phyloP scores from a whole-genome alignment of 2,329 filamentous ascomycete genomes.

The Ceratocystis lukuohia region DNA sequence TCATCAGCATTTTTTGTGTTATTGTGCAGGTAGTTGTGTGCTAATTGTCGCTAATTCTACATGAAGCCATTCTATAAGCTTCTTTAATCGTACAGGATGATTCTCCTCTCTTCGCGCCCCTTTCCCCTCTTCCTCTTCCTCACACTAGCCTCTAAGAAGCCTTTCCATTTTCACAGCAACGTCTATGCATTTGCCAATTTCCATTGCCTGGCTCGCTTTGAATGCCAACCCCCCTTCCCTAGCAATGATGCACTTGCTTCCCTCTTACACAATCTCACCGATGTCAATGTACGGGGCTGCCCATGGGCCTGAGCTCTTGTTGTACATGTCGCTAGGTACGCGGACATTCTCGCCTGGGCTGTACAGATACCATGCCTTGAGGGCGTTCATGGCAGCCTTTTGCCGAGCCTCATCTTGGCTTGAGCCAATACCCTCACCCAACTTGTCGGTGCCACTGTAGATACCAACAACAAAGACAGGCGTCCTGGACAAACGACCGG shows the following conservation, averaged over 20 bases:
- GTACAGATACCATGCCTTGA: slow-evolving; percentile 96
- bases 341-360: slow-evolving; percentile 54
- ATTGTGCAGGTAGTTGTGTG: slow-evolving; percentile 14
- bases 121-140: not conserved
- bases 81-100: slow-evolving; percentile 20
- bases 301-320: slow-evolving; percentile 48
- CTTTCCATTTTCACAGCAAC: not conserved
- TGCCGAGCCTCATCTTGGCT: slow-evolving; percentile 65
- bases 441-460: slow-evolving; percentile 77
- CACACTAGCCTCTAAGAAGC: not conserved
- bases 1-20: not conserved
- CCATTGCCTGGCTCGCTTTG: not conserved
- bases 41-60: slow-evolving; percentile 19
- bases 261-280: slow-evolving; percentile 48
- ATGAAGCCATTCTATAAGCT: slow-evolving; percentile 19
- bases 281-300: slow-evolving; percentile 55
- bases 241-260: not conserved
- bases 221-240: not conserved
- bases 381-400: slow-evolving; percentile 67
- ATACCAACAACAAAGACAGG: slow-evolving; percentile 92
- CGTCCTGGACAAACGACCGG: slow-evolving; percentile 67
- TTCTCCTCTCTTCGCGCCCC: slow-evolving; percentile 7
- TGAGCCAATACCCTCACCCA: slow-evolving; percentile 76
- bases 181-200: not conserved
- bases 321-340: slow-evolving; percentile 57